These are phyloP conservation scores for Pythium dissimile DNA, from an alignment of 352 stramenopile genomes.

Conservation along the genomic window DNA sequence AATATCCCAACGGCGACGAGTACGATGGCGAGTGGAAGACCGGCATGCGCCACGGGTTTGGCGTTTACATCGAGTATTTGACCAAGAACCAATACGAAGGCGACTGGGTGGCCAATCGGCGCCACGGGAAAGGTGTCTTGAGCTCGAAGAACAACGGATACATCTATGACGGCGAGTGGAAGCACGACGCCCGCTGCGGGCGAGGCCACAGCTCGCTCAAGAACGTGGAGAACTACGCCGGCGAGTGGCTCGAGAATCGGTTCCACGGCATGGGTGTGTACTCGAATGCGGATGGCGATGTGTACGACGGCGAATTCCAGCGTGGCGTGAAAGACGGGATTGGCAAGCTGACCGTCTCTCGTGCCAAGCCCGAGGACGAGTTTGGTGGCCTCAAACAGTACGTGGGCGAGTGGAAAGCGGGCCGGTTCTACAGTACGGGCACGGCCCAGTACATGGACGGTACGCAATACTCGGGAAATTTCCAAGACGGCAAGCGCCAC, in stretches of 20 bases:
- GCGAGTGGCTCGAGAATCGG: slow-evolving; percentile 56
- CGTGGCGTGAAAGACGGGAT: slow-evolving; percentile 50
- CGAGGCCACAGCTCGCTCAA: slow-evolving; percentile 67
- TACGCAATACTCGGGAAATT: slow-evolving; percentile 87
- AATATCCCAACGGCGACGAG: slow-evolving; percentile 69
- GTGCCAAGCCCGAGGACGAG: slow-evolving; percentile 21
- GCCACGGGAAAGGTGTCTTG: slow-evolving; percentile 70
- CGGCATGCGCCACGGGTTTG: slow-evolving; percentile 69
- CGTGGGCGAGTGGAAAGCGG: slow-evolving; percentile 57
- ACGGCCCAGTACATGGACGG: slow-evolving; percentile 84
- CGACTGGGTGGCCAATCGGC: slow-evolving; percentile 55
- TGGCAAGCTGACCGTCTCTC: slow-evolving; percentile 48
- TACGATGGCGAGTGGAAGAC: slow-evolving; percentile 72
- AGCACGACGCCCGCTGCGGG: slow-evolving; percentile 61
- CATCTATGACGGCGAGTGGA: slow-evolving; percentile 82
- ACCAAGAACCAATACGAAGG: slow-evolving; percentile 81
- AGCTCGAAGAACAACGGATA: slow-evolving; percentile 54
- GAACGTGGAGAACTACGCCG: slow-evolving; percentile 71
- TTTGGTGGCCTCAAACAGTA: slow-evolving; percentile 58
- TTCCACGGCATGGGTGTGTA: slow-evolving; percentile 69
- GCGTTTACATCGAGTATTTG: slow-evolving; percentile 68
- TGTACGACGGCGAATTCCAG: slow-evolving; percentile 72
- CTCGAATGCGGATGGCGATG: slow-evolving; percentile 50
- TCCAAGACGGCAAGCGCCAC: slow-evolving; percentile 66
- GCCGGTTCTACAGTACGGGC: slow-evolving; percentile 72